A percentile compares a stretch with the other conserved stretches of the same genome.
phyloP scores from a whole-genome alignment of 441 rosid species.

The Gossypium davidsonii region DNA sequence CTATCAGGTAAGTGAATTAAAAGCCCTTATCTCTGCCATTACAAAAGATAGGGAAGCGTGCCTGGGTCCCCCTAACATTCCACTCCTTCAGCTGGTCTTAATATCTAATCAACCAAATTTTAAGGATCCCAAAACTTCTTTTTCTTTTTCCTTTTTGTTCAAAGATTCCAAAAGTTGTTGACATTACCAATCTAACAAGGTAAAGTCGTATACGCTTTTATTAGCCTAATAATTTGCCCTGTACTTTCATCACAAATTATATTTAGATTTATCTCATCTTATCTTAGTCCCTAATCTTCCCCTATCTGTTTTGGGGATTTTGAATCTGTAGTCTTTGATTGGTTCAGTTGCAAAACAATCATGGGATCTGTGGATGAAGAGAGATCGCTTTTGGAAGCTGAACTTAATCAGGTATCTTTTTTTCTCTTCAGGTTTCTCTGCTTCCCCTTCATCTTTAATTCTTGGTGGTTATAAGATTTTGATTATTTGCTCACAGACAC shows the following conservation, averaged over 20 bases:
- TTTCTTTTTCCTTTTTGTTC: too few species aligned
- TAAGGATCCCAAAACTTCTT: too few species aligned
- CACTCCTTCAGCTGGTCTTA: too few species aligned
- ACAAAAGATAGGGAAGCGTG: too few species aligned
- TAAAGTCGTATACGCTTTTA: not conserved
- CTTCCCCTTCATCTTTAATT: not conserved
- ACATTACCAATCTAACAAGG: not conserved
- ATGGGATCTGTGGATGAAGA: constrained; percentile 34
- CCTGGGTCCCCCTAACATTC: too few species aligned
- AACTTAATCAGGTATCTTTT: constrained; percentile 15
- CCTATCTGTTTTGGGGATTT: not conserved
- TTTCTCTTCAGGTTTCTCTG: not conserved
- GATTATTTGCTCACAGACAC: not conserved
- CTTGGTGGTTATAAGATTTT: not conserved
- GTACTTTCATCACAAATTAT: not conserved
- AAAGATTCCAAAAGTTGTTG: not conserved
- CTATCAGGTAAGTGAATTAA: too few species aligned
- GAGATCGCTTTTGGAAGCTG: constrained; percentile 28
- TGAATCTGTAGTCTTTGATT: not conserved
- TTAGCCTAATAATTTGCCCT: not conserved
- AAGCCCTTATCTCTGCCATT: too few species aligned
- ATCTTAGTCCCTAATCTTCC: too few species aligned
- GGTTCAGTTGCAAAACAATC: not conserved
- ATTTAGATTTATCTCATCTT: not conserved
- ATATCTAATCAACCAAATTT: too few species aligned